Evolutionary conservation across 2,329 filamentous ascomycete genomes (phyloP).

Genomic region (Nannizziopsis arthrosporioides): DNA sequence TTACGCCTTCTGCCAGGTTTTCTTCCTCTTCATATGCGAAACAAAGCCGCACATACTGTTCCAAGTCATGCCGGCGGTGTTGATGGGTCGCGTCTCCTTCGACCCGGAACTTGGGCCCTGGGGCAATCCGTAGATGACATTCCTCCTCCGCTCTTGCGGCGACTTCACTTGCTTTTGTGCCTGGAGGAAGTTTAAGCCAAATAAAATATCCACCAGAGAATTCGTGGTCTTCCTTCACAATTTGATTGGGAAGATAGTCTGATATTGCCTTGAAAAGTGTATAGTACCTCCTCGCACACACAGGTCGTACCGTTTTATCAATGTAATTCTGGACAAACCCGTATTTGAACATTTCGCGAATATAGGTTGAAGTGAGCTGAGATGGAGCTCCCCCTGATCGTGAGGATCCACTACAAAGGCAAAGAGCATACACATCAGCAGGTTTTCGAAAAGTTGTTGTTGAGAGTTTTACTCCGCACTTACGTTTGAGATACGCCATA

Average conservation of each 20-base stretch:
- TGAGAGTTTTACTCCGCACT: slow-evolving; percentile 19
- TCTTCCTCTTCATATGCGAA: slow-evolving; percentile 62
- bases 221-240: slow-evolving; percentile 24
- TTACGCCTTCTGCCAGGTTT: slow-evolving; percentile 54
- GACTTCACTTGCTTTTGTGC: slow-evolving; percentile 44
- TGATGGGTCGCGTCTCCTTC: slow-evolving; percentile 35
- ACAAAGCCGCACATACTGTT: slow-evolving; percentile 51
- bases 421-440: neutral
- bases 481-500: slow-evolving; percentile 50
- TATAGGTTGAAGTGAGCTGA: slow-evolving; percentile 47
- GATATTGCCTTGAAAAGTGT: slow-evolving; percentile 49
- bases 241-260: slow-evolving; percentile 44
- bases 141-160: slow-evolving; percentile 47
- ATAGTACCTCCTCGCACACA: slow-evolving; percentile 44
- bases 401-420: slow-evolving; percentile 40
- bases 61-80: slow-evolving; percentile 44
- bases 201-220: slow-evolving; percentile 75
- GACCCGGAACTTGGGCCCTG: slow-evolving; percentile 60
- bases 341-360: slow-evolving; percentile 44
- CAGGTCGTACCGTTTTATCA: slow-evolving; percentile 41
- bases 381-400: slow-evolving; percentile 50
- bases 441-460: slow-evolving; percentile 13
- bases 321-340: slow-evolving; percentile 45
- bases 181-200: slow-evolving; percentile 56
- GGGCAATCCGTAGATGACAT: slow-evolving; percentile 56